Percentiles rank a stretch among this genome's conserved stretches.
These are phyloP conservation scores for Plectranthus barbatus DNA, from an alignment of 257 asterid species.

Conservation along the genomic window DNA sequence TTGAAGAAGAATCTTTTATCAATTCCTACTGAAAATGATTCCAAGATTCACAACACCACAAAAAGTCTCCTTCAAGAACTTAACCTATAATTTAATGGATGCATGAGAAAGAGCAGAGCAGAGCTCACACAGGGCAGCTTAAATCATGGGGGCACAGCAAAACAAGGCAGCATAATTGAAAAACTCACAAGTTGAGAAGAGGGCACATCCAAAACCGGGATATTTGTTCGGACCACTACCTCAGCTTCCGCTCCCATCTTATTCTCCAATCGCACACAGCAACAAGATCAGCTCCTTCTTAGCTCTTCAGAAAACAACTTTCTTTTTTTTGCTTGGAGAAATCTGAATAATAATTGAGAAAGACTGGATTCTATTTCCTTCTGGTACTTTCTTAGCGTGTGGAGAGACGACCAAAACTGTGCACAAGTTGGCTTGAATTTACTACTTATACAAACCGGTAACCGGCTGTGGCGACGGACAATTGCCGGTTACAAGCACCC, in stretches of 20 bases:
- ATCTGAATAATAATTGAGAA: neutral
- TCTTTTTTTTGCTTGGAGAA: neutral
- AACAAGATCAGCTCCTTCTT: neutral
- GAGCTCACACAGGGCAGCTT: neutral
- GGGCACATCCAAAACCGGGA: conserved; percentile 54
- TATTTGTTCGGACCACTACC: conserved; percentile 39
- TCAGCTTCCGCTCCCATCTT: conserved; percentile 66
- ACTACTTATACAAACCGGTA: conserved; percentile 8
- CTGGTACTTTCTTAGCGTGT: conserved; percentile 23
- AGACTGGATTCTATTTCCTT: neutral
- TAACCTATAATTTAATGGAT: neutral
- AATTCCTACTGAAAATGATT: neutral
- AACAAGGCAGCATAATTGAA: neutral
- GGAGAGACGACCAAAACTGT: conserved; percentile 18
- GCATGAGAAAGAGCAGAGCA: neutral
- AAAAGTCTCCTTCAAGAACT: too few relatives aligned
- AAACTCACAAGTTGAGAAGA: conserved; percentile 38
- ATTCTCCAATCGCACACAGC: conserved; percentile 12
- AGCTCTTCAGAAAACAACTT: neutral
- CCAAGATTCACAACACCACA: neutral
- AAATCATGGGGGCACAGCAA: neutral
- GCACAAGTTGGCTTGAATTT: conserved; percentile 10
- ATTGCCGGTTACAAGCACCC: conserved; percentile 6
- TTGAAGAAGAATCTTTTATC: neutral
- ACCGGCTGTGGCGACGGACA: conserved; percentile 25